These are phyloP conservation scores for Citrus medica DNA, from an alignment of 345 rosid genomes.

Conservation along the genomic window DNA sequence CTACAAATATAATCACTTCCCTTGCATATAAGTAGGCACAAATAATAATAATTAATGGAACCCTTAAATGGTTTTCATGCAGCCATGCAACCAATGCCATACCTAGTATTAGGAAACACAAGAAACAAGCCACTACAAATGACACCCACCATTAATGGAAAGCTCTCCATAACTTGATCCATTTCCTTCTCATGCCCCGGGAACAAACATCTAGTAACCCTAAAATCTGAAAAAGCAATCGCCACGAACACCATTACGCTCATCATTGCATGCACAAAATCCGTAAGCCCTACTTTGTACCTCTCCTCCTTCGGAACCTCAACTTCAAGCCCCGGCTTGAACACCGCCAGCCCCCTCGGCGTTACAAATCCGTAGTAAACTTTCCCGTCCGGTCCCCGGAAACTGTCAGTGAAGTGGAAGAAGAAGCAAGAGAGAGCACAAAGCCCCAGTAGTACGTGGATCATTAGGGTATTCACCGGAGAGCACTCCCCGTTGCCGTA, in stretches of 20 bases:
- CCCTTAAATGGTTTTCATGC: conserved; percentile 14
- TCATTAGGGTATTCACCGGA: conserved; percentile 52
- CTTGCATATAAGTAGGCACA: no score
- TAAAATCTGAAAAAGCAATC: conserved; percentile 62
- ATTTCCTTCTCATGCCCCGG: conserved; percentile 68
- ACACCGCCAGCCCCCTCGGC: conserved; percentile 59
- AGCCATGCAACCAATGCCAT: conserved; percentile 69
- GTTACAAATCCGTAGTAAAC: conserved; percentile 75
- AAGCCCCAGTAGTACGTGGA: conserved; percentile 43
- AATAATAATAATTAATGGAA: neutral
- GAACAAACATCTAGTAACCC: conserved; percentile 58
- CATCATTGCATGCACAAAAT: conserved; percentile 70
- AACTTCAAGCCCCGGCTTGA: conserved; percentile 52
- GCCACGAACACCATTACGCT: conserved; percentile 74
- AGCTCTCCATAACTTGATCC: conserved; percentile 83
- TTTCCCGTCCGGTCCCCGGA: conserved; percentile 56
- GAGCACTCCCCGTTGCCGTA: conserved; percentile 57
- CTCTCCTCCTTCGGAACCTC: conserved; percentile 50
- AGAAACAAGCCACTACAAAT: conserved; percentile 70
- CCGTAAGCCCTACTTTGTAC: conserved; percentile 52
- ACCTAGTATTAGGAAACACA: conserved; percentile 59
- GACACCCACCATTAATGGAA: conserved; percentile 73
- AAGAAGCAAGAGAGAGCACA: conserved; percentile 70
- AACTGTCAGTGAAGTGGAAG: conserved; percentile 77
- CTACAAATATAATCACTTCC: neutral